Evolutionary conservation across 2,329 filamentous ascomycete genomes (phyloP), one percentile per base, ranked within the genome.

Genomic region (Chaetomium olivaceum): DNA sequence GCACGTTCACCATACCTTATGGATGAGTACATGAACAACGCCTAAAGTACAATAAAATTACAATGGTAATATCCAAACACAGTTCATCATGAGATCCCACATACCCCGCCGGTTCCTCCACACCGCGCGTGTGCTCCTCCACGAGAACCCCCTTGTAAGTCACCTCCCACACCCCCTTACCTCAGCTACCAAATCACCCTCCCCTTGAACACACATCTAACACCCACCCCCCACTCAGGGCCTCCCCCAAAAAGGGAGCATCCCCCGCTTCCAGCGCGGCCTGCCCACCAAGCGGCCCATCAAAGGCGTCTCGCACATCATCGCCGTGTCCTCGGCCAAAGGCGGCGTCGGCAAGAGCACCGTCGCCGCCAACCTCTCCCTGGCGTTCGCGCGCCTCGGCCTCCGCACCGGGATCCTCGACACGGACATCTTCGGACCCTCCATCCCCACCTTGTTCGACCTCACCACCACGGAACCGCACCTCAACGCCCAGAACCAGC

Each of bases 271-370:
- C 82, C 91, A 92, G 79, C 87, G 91, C 61, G 91, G 92, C 27
- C 84, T 96, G 12, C 94, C 95, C 0, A 86, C 92, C 72, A 89
- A 90, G 73, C 87, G 92, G 70, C 88, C 87, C 71, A 96, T 99
- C 71, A 85, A 86, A 29, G 88, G 93, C 76, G 94, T 99, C 27
- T 86, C 88, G 70, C 97, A 96, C 76, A 88, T 97, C n/a, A 87
- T 99, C 66, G 93, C 93, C n/a, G 92, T 99, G 16, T 97, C 93
- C 4, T 98, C 93, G 1, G 95, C 95, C 16, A 99, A 99, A 76
- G 95, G 95, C 2, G 95, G 95, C n/a, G 95, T 99, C 0, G 95
- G 95, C 1, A 99, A 99, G 76, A 97, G 92, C 71, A 99, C 95
- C 8, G 88, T 98, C 54, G 89, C 94, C 66, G 87, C 86, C 56